Conservation (phyloP, 2,329 filamentous ascomycete species). For the Biscogniauxia marginata region DNA sequence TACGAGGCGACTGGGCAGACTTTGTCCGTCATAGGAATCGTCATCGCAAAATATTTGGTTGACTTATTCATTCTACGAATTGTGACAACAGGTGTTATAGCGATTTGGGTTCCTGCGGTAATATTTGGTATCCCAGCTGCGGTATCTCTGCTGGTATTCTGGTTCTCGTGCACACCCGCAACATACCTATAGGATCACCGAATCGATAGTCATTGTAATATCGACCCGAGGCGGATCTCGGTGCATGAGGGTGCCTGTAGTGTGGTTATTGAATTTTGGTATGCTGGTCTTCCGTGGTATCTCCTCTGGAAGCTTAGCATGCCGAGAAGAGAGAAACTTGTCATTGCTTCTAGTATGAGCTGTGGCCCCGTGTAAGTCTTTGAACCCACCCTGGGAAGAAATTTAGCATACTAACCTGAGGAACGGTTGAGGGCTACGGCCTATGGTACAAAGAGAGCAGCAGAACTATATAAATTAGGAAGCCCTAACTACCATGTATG, state of each 20-base stretch:
- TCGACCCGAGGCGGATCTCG: constrained; percentile 7
- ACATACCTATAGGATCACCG: constrained; percentile 16
- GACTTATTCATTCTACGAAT: constrained; percentile 40
- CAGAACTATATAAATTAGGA: constrained; percentile 1
- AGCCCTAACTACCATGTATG: constrained; percentile 10
- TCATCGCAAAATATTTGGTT: constrained; percentile 38
- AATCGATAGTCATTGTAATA: constrained; percentile 10
- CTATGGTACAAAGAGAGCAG: constrained; percentile 8
- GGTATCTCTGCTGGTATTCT: constrained; percentile 4
- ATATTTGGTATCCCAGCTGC: constrained; percentile 1
- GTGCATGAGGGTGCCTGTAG: constrained; percentile 6
- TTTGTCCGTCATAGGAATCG: constrained; percentile 40
- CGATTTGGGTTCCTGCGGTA: constrained; percentile 34
- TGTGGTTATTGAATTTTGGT: constrained; percentile 15
- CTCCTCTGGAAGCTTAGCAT: constrained; percentile 9
- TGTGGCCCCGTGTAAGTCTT: constrained; percentile 19
- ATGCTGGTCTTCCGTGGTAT: constrained; percentile 14
- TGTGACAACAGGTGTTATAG: constrained; percentile 36
- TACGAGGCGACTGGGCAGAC: constrained; percentile 35
- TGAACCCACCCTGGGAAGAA: not conserved
- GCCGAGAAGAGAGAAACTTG: constrained; percentile 9
- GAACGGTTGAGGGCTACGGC: constrained; percentile 3
- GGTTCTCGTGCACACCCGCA: constrained; percentile 16
- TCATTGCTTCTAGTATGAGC: constrained; percentile 13
- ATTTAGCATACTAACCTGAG: not conserved